Evolutionary conservation across 441 rosid species (phyloP).

Genomic region (Adansonia grandidieri): DNA sequence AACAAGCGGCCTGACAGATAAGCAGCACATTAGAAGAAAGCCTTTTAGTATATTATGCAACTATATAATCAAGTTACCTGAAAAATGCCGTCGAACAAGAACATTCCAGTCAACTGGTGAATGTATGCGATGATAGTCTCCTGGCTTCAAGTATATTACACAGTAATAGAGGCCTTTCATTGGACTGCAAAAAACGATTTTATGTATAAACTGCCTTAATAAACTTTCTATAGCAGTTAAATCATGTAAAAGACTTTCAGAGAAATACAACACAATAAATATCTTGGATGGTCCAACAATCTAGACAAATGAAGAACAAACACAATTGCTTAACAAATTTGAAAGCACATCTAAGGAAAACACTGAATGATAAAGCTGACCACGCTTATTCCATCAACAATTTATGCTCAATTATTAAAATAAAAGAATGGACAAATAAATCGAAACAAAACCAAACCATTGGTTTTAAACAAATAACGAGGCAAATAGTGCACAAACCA

Average conservation of each 20-base stretch:
- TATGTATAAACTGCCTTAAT: background rate
- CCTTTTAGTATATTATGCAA: background rate
- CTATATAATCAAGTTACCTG: slow-evolving; percentile 54
- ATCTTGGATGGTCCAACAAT: slow-evolving; percentile 20
- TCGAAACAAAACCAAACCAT: background rate
- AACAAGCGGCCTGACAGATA: slow-evolving; percentile 60
- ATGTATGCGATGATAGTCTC: slow-evolving; percentile 93
- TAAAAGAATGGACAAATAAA: background rate
- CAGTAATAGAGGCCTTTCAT: slow-evolving; percentile 90
- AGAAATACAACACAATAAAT: background rate
- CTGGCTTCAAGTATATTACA: slow-evolving; percentile 89
- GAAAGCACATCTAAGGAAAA: slow-evolving; percentile 7
- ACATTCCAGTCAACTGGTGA: slow-evolving; percentile 92
- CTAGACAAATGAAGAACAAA: background rate
- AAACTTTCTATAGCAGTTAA: slow-evolving; percentile 18
- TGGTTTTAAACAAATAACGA: slow-evolving; percentile 1
- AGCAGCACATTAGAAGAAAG: background rate
- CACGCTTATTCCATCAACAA: background rate
- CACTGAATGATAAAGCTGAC: background rate
- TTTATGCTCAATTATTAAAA: background rate
- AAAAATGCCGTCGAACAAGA: slow-evolving; percentile 82
- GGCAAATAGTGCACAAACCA: background rate
- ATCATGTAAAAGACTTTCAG: background rate
- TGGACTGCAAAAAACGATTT: slow-evolving; percentile 61
- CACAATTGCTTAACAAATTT: background rate